Percentiles rank a stretch among this genome's conserved stretches.
Evolutionary conservation across 208 protist species (phyloP).

Genomic region (Blechomonas ayalai): DNA sequence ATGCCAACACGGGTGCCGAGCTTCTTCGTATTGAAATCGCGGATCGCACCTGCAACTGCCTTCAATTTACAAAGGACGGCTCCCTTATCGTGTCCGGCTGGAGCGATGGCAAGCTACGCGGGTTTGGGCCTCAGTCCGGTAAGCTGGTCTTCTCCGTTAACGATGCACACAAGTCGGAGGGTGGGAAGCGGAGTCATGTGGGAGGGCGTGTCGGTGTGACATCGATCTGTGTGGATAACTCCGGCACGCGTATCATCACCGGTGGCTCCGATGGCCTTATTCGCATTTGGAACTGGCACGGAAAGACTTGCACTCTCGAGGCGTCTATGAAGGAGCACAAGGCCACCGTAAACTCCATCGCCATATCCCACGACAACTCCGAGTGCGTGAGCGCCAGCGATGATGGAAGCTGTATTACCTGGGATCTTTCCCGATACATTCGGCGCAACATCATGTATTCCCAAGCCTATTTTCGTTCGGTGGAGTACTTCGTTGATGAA

Average conservation of each 20-base stretch:
- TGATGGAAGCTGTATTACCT: slow-evolving; percentile 95
- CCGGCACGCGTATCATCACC: slow-evolving; percentile 64
- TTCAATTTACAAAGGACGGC: slow-evolving; percentile 90
- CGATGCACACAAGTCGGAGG: slow-evolving; percentile 92
- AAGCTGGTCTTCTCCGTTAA: slow-evolving; percentile 95
- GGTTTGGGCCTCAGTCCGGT: slow-evolving; percentile 93
- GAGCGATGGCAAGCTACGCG: slow-evolving; percentile 93
- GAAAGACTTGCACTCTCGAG: slow-evolving; percentile 75
- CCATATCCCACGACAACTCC: slow-evolving; percentile 77
- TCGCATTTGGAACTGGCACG: slow-evolving; percentile 81
- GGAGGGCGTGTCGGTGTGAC: slow-evolving; percentile 77
- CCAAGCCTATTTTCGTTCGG: slow-evolving; percentile 91
- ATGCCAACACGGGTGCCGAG: slow-evolving; percentile 84
- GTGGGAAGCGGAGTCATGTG: slow-evolving; percentile 30
- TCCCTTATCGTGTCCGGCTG: slow-evolving; percentile 91
- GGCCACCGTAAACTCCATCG: slow-evolving; percentile 83
- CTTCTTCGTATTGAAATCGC: slow-evolving; percentile 92
- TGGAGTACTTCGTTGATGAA: slow-evolving; percentile 90
- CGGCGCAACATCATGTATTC: slow-evolving; percentile 94
- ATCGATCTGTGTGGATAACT: slow-evolving; percentile 75
- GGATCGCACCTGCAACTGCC: slow-evolving; percentile 89
- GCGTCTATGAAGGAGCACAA: slow-evolving; percentile 96
- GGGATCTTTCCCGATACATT: slow-evolving; percentile 88
- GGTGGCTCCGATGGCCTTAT: slow-evolving; percentile 92
- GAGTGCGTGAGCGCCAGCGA: slow-evolving; percentile 92